A percentile compares a stretch with the other conserved stretches of the same genome.
Evolutionary conservation across 352 stramenopile genomes (phyloP).

Genomic region (Halophytophthora polymorphica): DNA sequence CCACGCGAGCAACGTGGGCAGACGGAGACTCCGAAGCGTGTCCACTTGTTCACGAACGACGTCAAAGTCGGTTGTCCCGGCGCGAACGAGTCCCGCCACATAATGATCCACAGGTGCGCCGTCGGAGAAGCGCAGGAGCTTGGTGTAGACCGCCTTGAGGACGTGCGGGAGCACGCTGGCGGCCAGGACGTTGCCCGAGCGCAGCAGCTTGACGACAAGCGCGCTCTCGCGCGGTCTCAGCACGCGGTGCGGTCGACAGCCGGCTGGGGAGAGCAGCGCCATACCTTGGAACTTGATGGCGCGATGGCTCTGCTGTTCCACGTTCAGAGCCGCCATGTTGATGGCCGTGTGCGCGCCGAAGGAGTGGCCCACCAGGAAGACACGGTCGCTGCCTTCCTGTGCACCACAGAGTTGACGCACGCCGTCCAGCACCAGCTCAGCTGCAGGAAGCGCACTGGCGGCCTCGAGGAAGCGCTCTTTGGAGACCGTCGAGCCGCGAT

Average conservation of each 20-base stretch:
- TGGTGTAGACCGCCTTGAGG: conserved; percentile 41
- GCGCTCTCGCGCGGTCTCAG: conserved; percentile 31
- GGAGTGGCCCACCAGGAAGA: conserved; percentile 52
- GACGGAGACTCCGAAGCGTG: conserved; percentile 4
- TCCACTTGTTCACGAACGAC: conserved; percentile 31
- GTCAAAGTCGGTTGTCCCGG: conserved; percentile 43
- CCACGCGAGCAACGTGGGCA: conserved; percentile 43
- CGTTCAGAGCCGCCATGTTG: conserved; percentile 41
- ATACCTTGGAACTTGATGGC: conserved; percentile 26
- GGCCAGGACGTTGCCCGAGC: conserved; percentile 16
- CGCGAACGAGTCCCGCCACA: conserved; percentile 34
- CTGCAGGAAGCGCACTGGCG: conserved; percentile 28
- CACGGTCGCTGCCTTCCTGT: conserved; percentile 15
- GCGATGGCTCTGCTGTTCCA: background rate
- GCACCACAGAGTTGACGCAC: conserved; percentile 23
- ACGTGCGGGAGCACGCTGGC: conserved; percentile 7
- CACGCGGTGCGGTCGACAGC: conserved; percentile 41
- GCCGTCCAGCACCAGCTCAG: conserved; percentile 28
- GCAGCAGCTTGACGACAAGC: conserved; percentile 26
- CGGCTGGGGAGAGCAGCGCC: conserved; percentile 36
- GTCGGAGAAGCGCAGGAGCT: conserved; percentile 26
- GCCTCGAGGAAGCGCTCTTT: conserved; percentile 26
- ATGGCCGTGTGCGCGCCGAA: conserved; percentile 51
- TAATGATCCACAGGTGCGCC: conserved; percentile 28
- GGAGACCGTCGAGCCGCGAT: conserved; percentile 23